Base-by-base conservation (phyloP, 805 yeast genomes). In the Barnettozyma siamensis region DNA sequence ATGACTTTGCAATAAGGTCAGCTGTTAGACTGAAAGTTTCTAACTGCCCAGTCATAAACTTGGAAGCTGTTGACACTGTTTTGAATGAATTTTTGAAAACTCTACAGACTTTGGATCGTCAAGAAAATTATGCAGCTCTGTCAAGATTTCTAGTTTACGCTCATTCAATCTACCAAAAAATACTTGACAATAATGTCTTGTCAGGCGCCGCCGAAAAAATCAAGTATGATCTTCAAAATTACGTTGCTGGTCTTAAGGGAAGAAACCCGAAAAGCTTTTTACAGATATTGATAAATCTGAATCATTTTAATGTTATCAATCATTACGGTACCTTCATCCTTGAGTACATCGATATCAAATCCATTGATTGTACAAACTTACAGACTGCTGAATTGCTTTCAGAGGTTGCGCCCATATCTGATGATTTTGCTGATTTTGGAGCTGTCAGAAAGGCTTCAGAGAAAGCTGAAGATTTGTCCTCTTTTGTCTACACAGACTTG, bases 351-450 rank as follows among this genome's bases (percentile, higher is more conserved):
- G 36, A 44, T 5, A 11, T 41, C 3, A 39, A 41, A 3, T 10
- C 24, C 1, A 8, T 40, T 7, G 6, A 35, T 5, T 11, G 34
- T 2, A 7, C 20, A 3, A 23, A 17, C 15, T 24, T 31, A 6
- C 29, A 23, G 11, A 36, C 40, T 2, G 40, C 37, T 8, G 44
- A 41, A 27, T 11, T 10, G 13, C 17, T 18, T 3, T 30, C 27
- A 9, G 32, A 35, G 2, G 12, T 16, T 5, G 19, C 19, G 13
- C 31, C 44, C 21, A 31, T 31, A 2, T 32, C 40, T 15, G 38
- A 32, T 20, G 59, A 42, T 4, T 54, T 57, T 38, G 48, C 41
- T 11, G 59, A 45, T 12, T 55, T 57, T 46, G 57, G 51, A 17
- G 33, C 28, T 2, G 46, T 57, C 5, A 40, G 58, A 42, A 53